Evolutionary conservation across 768 basidiomycete species (phyloP).

Genomic region (Panaeolus papilionaceus): DNA sequence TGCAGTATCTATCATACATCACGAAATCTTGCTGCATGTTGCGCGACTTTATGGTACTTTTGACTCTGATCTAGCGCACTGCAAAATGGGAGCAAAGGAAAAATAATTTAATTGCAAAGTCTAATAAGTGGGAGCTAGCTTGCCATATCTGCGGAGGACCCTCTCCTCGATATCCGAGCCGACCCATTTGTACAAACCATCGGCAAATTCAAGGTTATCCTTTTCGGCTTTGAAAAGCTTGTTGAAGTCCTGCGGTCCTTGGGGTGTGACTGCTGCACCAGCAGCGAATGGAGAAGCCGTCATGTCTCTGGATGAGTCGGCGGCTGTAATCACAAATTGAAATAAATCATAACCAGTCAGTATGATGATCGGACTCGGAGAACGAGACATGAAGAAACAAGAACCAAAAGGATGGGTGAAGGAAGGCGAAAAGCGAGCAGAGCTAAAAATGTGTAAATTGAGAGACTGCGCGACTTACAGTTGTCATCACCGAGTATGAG

Average conservation of each 20-base stretch:
- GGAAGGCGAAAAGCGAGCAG: background rate
- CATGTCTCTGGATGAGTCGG: constrained; percentile 81
- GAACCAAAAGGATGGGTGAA: background rate
- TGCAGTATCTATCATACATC: constrained; percentile 4
- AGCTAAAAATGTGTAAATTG: background rate
- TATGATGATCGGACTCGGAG: background rate
- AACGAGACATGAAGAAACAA: background rate
- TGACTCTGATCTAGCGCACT: background rate
- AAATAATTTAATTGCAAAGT: constrained; percentile 27
- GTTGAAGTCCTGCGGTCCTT: constrained; percentile 80
- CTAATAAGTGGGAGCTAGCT: constrained; percentile 45
- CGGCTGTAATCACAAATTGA: constrained; percentile 51
- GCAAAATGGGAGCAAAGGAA: background rate
- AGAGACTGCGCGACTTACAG: constrained; percentile 52
- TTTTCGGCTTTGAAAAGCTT: constrained; percentile 92
- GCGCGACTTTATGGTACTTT: background rate
- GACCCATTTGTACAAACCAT: constrained; percentile 85
- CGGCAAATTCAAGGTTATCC: constrained; percentile 92
- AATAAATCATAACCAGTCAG: constrained; percentile 14
- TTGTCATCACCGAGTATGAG: constrained; percentile 92
- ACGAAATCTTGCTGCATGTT: constrained; percentile 2
- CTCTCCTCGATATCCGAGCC: constrained; percentile 82
- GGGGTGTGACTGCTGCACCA: constrained; percentile 40
- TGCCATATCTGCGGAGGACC: constrained; percentile 80
- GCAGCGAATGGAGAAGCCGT: constrained; percentile 70